Evolutionary conservation across 106 monocot species (phyloP), one percentile per base, ranked within the genome.

Genomic region (Phalaenopsis equestris): DNA sequence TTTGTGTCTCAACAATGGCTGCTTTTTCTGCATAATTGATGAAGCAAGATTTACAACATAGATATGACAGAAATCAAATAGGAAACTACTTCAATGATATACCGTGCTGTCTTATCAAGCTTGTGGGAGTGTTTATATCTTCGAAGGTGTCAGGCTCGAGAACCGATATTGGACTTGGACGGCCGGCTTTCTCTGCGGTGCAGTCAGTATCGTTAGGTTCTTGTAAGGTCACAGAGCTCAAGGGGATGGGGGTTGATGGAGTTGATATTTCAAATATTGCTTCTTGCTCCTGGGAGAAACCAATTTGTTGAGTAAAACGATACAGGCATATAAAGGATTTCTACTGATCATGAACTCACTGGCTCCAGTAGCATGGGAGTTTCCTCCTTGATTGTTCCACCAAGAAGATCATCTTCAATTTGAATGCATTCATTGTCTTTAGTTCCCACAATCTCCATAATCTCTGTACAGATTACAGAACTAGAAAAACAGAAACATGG

Each of bases 121-220:
- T 42, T 12, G 65, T 79, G 56, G 89, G 85, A 65, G 56, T 92
- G 76, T 52, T 52, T 41, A 72, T 42, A 70, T 92, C 89, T 83
- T 90, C 90, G 23, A 57, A 41, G 58, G 87, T 82, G 74, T 86
- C 56, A 47, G 85, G 82, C 48, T 90, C 86, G 55, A 90, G 83
- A 75, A 89, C 87, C 57, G 89, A 85, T 45, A 89, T 81, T 30
- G 86, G 84, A 86, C 87, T 88, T 65, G 90, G 84, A 16, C 80
- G 78, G 61, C 82, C 88, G 56, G 78, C 42, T 16, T 80, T 80
- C 23, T 89, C 79, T 15, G n/a, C 12, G 11, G 36, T 19, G 18
- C 55, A 64, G 37, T 86, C 89, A 56, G 75, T 39, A 68, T 46
- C 81, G 80, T 82, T 79, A 1, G 67, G 30, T 23, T 80, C 82